Evolutionary conservation across 208 protist genomes (phyloP).

Genomic region (Entamoeba histolytica): DNA sequence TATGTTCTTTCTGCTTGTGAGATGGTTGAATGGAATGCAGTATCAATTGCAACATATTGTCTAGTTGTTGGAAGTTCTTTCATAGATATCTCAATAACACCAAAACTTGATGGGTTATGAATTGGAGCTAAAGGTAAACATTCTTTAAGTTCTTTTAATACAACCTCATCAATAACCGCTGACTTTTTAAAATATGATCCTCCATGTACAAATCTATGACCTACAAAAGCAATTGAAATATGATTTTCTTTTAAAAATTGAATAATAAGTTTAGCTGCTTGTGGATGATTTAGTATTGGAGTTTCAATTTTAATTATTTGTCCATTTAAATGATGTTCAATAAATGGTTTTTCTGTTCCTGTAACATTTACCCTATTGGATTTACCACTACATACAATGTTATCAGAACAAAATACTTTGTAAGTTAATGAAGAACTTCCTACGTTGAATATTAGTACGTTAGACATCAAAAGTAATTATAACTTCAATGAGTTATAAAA

Average conservation of each 20-base stretch:
- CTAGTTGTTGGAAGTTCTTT: background rate
- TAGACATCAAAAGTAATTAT: background rate
- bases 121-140: background rate
- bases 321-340: background rate
- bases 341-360: background rate
- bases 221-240: background rate
- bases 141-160: background rate
- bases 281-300: background rate
- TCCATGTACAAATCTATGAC: background rate
- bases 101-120: background rate
- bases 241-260: background rate
- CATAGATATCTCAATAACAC: background rate
- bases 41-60: background rate
- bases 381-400: background rate
- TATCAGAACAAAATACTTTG: background rate
- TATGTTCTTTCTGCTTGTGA: background rate
- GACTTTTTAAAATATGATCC: background rate
- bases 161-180: background rate
- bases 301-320: background rate
- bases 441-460: background rate
- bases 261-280: background rate
- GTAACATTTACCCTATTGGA: background rate
- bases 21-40: background rate
- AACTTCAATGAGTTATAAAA: background rate
- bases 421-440: background rate